Evolutionary conservation across 2,329 filamentous ascomycete species (phyloP), one percentile per base, ranked within the genome.

Genomic region (Diplodia corticola): DNA sequence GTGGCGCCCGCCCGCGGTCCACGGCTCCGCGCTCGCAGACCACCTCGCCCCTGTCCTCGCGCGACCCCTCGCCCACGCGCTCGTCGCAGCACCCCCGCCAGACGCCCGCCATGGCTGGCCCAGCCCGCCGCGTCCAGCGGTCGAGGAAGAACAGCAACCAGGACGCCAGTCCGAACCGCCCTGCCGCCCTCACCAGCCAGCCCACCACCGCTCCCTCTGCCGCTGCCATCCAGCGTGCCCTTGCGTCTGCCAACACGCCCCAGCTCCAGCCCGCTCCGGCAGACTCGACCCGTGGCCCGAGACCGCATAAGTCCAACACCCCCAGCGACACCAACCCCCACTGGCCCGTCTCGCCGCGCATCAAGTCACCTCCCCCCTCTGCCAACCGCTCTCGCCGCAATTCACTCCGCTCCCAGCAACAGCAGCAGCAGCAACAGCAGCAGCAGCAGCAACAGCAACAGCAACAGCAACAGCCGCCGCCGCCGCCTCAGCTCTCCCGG

Each of bases 311-410:
- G 76, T 80, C 85, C 5, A 76, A 81, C 26, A 74, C 81, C 68
- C 78, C 76, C 65, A 78, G 79, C 60, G 77, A 78, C 64, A 80
- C 73, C 67, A 84, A 84, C 63, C 87, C 87, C 69, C 86, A 89
- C 78, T 94, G 91, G 91, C 90, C 91, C 28, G 80, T 90, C 68
- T 93, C 91, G 54, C 91, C 91, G 53, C 86, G 91, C 69, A 77
- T 95, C 69, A 90, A 89, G 75, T 93, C 91, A 7, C 91, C 91
- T 64, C 90, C 91, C 22, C 90, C 91, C 13, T 75, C 80, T 44
- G 68, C 73, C 20, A 72, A 71, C 63, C 78, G 74, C 61, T 82
- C 80, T 33, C 76, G 80, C 74, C 75, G 78, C 64, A 80, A 80
- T 68, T 82, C 81, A 17, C 71, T 79, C 13, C 70, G 60, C 44